These are phyloP conservation scores for Talaromyces marneffei DNA, from an alignment of 2,329 filamentous ascomycete genomes.

Conservation along the genomic window DNA sequence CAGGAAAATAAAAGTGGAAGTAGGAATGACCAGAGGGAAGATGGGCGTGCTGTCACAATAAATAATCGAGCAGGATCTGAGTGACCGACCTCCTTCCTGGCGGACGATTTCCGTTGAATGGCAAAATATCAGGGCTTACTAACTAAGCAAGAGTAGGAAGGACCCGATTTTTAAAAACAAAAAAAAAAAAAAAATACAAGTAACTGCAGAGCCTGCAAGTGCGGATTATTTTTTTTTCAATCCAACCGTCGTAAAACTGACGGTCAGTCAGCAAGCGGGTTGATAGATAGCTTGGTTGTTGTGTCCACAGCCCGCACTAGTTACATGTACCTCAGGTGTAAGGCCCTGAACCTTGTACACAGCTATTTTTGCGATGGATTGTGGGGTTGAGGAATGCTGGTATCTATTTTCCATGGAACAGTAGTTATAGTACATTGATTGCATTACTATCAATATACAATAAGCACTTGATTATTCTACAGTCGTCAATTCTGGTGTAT, in stretches of 20 bases:
- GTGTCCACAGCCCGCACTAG: neutral
- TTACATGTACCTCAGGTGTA: neutral
- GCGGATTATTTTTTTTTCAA: neutral
- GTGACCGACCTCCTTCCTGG: slow-evolving; percentile 4
- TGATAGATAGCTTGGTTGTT: neutral
- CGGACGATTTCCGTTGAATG: slow-evolving; percentile 5
- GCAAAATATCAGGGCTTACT: slow-evolving; percentile 10
- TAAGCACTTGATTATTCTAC: too few relatives aligned
- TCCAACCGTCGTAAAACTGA: neutral
- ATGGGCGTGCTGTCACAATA: slow-evolving; percentile 6
- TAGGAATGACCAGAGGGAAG: neutral
- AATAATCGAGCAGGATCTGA: slow-evolving; percentile 4
- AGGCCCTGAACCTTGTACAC: neutral
- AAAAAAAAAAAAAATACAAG: neutral
- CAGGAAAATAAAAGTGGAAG: neutral
- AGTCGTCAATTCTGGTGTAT: neutral
- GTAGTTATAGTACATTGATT: too few relatives aligned
- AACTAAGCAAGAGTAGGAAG: neutral
- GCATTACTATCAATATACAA: too few relatives aligned
- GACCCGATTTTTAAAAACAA: neutral
- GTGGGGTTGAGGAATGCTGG: neutral
- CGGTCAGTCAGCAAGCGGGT: neutral
- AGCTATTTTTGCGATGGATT: neutral
- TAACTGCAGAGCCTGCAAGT: neutral
- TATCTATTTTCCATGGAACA: neutral